phyloP scores from a whole-genome alignment of 225 moss, liverwort and hornwort genomes.

The Antitrichia curtipendula region DNA sequence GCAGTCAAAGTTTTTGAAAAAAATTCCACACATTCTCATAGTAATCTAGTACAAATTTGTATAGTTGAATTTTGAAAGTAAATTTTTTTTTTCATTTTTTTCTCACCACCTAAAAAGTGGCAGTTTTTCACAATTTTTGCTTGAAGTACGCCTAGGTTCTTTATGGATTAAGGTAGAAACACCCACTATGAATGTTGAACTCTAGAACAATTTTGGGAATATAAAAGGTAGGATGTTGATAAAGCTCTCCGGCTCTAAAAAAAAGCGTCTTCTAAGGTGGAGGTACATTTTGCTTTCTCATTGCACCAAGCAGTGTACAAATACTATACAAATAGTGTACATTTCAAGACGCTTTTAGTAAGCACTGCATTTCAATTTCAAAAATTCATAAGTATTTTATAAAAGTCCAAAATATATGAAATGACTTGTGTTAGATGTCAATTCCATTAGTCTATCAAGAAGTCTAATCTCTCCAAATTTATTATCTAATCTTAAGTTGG shows the following conservation, averaged over 20 bases:
- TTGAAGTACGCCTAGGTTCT: no score
- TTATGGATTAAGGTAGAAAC: background rate
- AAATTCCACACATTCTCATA: no score
- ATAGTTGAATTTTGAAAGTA: no score
- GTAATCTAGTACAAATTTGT: no score
- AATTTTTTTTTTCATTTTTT: no score
- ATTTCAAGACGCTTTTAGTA: background rate
- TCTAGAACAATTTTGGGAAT: background rate
- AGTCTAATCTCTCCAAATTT: no score
- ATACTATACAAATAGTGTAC: rapidly evolving
- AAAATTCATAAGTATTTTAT: background rate
- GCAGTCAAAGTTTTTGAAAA: no score
- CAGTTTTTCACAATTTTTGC: no score
- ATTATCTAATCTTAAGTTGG: no score
- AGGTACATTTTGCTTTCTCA: background rate
- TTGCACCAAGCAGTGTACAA: background rate
- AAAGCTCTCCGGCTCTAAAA: rapidly evolving
- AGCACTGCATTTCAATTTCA: background rate
- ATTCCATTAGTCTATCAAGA: background rate
- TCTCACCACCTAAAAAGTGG: no score
- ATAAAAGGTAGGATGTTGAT: rapidly evolving
- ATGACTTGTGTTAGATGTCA: background rate
- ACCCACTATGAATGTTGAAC: rapidly evolving
- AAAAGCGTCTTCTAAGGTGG: rapidly evolving
- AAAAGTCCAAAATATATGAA: background rate